Conservation (phyloP, 1,284 basidiomycete species). For the Pterula multifida region DNA sequence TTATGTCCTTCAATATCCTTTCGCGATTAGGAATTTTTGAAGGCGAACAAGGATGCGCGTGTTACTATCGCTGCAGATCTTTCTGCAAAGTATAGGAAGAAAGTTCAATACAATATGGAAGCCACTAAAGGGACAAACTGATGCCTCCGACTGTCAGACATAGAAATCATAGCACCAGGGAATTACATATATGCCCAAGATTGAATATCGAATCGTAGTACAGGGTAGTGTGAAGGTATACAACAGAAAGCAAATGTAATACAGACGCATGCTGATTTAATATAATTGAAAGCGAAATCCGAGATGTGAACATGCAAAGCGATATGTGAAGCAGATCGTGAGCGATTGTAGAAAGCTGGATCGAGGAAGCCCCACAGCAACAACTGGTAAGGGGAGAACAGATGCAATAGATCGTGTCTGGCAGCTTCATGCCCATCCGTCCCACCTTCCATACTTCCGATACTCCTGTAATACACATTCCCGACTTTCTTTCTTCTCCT, state of each 20-base stretch:
- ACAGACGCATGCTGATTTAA: too few species aligned
- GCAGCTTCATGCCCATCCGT: conserved; percentile 76
- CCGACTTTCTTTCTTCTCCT: conserved; percentile 45
- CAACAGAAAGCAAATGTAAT: too few species aligned
- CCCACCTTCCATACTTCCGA: conserved; percentile 71
- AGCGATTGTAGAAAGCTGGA: not conserved
- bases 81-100: conserved; percentile 71
- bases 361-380: too few species aligned
- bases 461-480: conserved; percentile 66
- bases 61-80: conserved; percentile 71
- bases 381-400: not conserved
- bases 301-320: too few species aligned
- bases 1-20: conserved; percentile 2
- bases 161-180: too few species aligned
- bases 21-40: conserved; percentile 51
- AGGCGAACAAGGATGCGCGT: conserved; percentile 43
- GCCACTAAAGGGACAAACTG: conserved; percentile 34
- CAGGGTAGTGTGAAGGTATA: too few species aligned
- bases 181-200: too few species aligned
- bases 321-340: too few species aligned
- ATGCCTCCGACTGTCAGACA: not conserved
- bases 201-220: too few species aligned
- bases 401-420: conserved; percentile 3
- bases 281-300: too few species aligned
- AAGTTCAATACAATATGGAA: conserved; percentile 78